Evolutionary conservation across 805 yeast genomes (phyloP).

Genomic region (Sungouiella blattae): DNA sequence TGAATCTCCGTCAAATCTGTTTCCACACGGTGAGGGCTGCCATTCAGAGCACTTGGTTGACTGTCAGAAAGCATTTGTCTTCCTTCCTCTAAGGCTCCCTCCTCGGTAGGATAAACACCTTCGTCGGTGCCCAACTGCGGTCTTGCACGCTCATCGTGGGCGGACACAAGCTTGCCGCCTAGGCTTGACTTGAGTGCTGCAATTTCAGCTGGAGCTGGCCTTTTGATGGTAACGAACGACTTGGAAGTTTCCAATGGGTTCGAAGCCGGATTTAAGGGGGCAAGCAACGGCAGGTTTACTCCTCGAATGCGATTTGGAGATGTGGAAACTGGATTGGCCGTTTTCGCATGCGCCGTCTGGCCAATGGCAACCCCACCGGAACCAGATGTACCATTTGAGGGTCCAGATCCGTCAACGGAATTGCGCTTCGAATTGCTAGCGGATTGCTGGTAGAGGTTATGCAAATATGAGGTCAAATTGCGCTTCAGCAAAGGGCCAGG

Average conservation of each 20-base stretch:
- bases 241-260: constrained; percentile 67
- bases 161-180: neutral
- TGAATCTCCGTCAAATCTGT: constrained; percentile 7
- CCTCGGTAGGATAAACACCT: constrained; percentile 44
- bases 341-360: constrained; percentile 3
- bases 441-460: constrained; percentile 48
- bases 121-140: constrained; percentile 20
- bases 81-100: constrained; percentile 36
- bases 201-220: constrained; percentile 33
- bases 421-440: constrained; percentile 36
- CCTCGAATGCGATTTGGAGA: constrained; percentile 13
- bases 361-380: neutral
- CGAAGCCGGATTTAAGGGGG: constrained; percentile 52
- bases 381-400: neutral
- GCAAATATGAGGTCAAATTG: constrained; percentile 66
- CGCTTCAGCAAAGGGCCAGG: constrained; percentile 76
- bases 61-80: constrained; percentile 4
- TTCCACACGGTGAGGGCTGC: constrained; percentile 1
- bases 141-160: neutral
- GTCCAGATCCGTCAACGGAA: constrained; percentile 32
- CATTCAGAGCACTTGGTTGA: neutral
- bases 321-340: constrained; percentile 5
- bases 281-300: constrained; percentile 13
- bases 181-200: neutral
- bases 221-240: constrained; percentile 65